A percentile compares a stretch with the other conserved stretches of the same genome.
phyloP scores from a whole-genome alignment of 1,139 yeast species.

The Debaryomyces udenii region DNA sequence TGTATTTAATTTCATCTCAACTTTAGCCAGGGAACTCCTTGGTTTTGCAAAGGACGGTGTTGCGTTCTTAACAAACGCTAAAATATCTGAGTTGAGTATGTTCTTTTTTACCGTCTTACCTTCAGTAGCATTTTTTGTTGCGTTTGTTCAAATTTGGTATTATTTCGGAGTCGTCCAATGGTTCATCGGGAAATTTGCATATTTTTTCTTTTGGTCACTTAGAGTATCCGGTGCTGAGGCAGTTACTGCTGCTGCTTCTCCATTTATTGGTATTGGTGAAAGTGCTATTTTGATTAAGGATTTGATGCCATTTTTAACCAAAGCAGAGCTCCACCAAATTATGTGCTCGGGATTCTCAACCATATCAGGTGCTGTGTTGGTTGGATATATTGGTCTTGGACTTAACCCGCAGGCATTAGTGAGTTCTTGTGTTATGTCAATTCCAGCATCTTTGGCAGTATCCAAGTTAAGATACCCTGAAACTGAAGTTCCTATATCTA shows the following conservation, averaged over 20 bases:
- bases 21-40: slow-evolving; percentile 60
- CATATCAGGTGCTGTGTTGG: slow-evolving; percentile 67
- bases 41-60: slow-evolving; percentile 67
- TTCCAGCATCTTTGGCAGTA: slow-evolving; percentile 67
- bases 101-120: slow-evolving; percentile 66
- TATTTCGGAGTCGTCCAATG: slow-evolving; percentile 66
- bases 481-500: slow-evolving; percentile 57
- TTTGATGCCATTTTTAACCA: slow-evolving; percentile 61
- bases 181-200: slow-evolving; percentile 61
- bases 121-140: slow-evolving; percentile 65
- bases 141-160: slow-evolving; percentile 63
- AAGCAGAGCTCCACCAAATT: slow-evolving; percentile 66
- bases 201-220: slow-evolving; percentile 64
- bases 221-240: slow-evolving; percentile 69
- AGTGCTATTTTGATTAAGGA: slow-evolving; percentile 66
- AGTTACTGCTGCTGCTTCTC: slow-evolving; percentile 70
- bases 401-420: slow-evolving; percentile 66
- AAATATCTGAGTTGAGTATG: slow-evolving; percentile 43
- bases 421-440: slow-evolving; percentile 71
- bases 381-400: slow-evolving; percentile 67
- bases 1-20: slow-evolving; percentile 63
- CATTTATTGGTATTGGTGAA: slow-evolving; percentile 72
- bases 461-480: slow-evolving; percentile 67
- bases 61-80: slow-evolving; percentile 55
- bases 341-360: slow-evolving; percentile 72